These are phyloP conservation scores for Penicillium sp. DNA, from an alignment of 2,329 filamentous ascomycete species.

Conservation along the genomic window DNA sequence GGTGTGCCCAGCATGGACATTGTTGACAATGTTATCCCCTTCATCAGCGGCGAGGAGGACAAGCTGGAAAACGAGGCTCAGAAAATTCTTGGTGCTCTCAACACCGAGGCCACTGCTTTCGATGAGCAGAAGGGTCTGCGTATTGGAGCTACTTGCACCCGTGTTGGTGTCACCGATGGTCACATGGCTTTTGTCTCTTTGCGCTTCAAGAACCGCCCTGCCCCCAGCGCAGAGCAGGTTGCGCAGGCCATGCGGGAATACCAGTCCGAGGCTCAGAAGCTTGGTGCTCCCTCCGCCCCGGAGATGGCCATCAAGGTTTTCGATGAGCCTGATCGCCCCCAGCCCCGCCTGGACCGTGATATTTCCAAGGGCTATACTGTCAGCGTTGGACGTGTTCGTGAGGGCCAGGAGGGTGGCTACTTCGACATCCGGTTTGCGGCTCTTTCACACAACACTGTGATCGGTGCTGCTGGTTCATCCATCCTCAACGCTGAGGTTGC, in stretches of 20 bases:
- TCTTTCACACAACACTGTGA: slow-evolving; percentile 88
- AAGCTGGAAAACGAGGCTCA: slow-evolving; percentile 94
- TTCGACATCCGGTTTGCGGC: slow-evolving; percentile 97
- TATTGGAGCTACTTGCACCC: slow-evolving; percentile 87
- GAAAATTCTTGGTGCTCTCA: slow-evolving; percentile 85
- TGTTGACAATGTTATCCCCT: slow-evolving; percentile 93
- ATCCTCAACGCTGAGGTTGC: slow-evolving; percentile 94
- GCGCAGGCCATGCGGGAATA: slow-evolving; percentile 80
- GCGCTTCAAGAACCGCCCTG: slow-evolving; percentile 74
- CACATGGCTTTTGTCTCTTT: slow-evolving; percentile 95
- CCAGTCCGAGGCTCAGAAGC: slow-evolving; percentile 75
- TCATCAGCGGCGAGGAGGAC: slow-evolving; percentile 90
- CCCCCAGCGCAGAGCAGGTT: slow-evolving; percentile 75
- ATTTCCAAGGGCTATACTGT: slow-evolving; percentile 86
- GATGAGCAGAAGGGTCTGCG: slow-evolving; percentile 73
- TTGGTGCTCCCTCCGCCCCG: slow-evolving; percentile 89
- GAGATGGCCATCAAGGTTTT: slow-evolving; percentile 81
- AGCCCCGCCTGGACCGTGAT: slow-evolving; percentile 87
- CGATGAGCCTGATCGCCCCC: slow-evolving; percentile 86
- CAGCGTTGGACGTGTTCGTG: slow-evolving; percentile 82
- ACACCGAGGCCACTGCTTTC: slow-evolving; percentile 73
- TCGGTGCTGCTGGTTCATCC: slow-evolving; percentile 93
- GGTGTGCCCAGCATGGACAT: slow-evolving; percentile 87
- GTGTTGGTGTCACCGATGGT: slow-evolving; percentile 92
- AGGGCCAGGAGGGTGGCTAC: slow-evolving; percentile 78